These are phyloP conservation scores for Terfezia boudieri DNA, from an alignment of 495 filamentous ascomycete genomes.

Conservation along the genomic window DNA sequence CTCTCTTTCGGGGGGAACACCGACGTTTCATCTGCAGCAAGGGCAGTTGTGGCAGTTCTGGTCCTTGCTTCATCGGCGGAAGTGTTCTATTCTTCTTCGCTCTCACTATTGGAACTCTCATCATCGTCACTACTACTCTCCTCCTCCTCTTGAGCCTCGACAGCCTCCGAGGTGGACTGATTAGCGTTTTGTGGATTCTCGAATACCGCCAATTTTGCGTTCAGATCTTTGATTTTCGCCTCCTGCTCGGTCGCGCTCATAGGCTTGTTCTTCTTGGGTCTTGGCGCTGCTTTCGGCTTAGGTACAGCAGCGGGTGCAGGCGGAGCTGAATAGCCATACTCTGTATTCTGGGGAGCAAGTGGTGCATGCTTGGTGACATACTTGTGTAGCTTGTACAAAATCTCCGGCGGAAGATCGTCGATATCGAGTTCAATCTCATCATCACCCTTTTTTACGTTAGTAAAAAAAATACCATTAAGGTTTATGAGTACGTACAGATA, in stretches of 20 bases:
- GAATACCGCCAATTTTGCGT: constrained; percentile 14
- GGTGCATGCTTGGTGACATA: constrained; percentile 19
- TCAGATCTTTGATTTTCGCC: constrained; percentile 55
- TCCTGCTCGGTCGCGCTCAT: constrained; percentile 94
- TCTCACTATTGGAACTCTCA: background rate
- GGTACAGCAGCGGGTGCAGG: constrained; percentile 6
- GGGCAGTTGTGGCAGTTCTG: too few relatives aligned
- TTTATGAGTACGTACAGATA: constrained; percentile 19
- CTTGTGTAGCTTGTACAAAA: constrained; percentile 15
- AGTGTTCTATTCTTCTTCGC: background rate
- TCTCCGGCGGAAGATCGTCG: constrained; percentile 23
- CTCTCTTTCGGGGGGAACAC: too few relatives aligned
- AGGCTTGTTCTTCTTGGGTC: constrained; percentile 89
- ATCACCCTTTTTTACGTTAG: constrained; percentile 6
- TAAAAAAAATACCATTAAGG: background rate
- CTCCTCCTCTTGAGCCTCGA: background rate
- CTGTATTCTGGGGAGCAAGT: constrained; percentile 3
- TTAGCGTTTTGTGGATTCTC: constrained; percentile 7
- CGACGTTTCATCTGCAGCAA: too few relatives aligned
- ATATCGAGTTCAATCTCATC: constrained; percentile 36
- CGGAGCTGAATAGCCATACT: constrained; percentile 9
- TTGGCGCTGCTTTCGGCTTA: constrained; percentile 27
- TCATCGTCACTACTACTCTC: background rate
- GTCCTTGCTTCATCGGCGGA: too few relatives aligned
- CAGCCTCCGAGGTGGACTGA: background rate